A percentile compares a stretch with the other conserved stretches of the same genome.
Evolutionary conservation across 805 yeast species (phyloP).

Genomic region (Kluyveromyces siamensis): DNA sequence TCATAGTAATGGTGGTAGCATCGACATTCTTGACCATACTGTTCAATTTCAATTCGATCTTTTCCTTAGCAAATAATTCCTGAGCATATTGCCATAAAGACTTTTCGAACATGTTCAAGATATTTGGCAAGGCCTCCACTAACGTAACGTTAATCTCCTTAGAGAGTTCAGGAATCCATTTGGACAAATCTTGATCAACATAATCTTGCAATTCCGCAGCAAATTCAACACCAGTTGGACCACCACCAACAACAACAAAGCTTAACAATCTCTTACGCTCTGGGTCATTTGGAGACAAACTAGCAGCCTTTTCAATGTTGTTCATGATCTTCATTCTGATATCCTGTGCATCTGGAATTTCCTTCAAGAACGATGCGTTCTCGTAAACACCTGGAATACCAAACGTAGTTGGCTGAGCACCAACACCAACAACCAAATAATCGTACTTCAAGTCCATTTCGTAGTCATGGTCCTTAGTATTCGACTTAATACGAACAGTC

Average conservation of each 20-base stretch:
- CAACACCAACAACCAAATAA: slow-evolving; percentile 84
- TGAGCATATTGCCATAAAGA: slow-evolving; percentile 71
- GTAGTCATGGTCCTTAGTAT: slow-evolving; percentile 38
- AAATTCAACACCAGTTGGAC: slow-evolving; percentile 97
- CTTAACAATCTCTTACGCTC: slow-evolving; percentile 80
- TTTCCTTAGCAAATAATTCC: slow-evolving; percentile 56
- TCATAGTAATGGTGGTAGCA: slow-evolving; percentile 59
- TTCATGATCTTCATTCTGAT: slow-evolving; percentile 79
- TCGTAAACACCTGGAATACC: slow-evolving; percentile 93
- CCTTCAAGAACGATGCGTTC: slow-evolving; percentile 82
- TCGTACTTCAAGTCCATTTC: slow-evolving; percentile 54
- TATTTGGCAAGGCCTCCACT: slow-evolving; percentile 88
- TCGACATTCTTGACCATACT: slow-evolving; percentile 86
- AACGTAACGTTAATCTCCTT: slow-evolving; percentile 75
- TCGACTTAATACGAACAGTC: slow-evolving; percentile 52
- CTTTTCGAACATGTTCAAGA: slow-evolving; percentile 64
- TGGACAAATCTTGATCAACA: slow-evolving; percentile 79
- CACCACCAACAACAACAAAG: slow-evolving; percentile 94
- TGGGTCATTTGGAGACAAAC: slow-evolving; percentile 59
- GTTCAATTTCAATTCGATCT: slow-evolving; percentile 68
- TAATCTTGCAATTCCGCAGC: slow-evolving; percentile 96
- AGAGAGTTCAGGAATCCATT: slow-evolving; percentile 83
- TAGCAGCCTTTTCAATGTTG: slow-evolving; percentile 79
- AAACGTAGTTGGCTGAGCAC: slow-evolving; percentile 90
- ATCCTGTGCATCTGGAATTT: slow-evolving; percentile 77